Evolutionary conservation across 2,329 filamentous ascomycete species (phyloP).

Genomic region (Pseudocercospora crystallina): DNA sequence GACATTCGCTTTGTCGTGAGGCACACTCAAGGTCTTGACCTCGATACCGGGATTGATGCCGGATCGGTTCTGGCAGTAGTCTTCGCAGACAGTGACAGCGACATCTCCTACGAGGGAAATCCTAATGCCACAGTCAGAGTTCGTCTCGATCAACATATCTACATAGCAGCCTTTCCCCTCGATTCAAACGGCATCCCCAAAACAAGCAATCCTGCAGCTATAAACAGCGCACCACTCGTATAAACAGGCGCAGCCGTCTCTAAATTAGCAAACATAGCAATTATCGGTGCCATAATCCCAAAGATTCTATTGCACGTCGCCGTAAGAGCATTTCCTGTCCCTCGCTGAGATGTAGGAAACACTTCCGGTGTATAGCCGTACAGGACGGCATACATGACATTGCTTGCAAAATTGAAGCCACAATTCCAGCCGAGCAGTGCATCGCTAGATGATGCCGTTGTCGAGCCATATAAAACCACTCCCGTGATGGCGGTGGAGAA

Average conservation of each 20-base stretch:
- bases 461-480: constrained; percentile 28
- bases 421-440: constrained; percentile 20
- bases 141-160: background rate
- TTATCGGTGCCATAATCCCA: constrained; percentile 28
- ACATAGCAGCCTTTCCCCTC: constrained; percentile 17
- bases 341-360: constrained; percentile 69
- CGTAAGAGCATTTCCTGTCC: constrained; percentile 54
- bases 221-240: constrained; percentile 29
- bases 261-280: constrained; percentile 30
- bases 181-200: constrained; percentile 30
- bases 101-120: too few relatives aligned
- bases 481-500: constrained; percentile 26
- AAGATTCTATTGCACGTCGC: constrained; percentile 29
- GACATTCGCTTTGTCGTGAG: too few relatives aligned
- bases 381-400: constrained; percentile 68
- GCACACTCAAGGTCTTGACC: too few relatives aligned
- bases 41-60: too few relatives aligned
- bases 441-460: constrained; percentile 29
- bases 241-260: constrained; percentile 30
- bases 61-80: too few relatives aligned
- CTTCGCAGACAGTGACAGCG: too few relatives aligned
- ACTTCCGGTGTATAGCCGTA: constrained; percentile 78
- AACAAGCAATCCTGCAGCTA: constrained; percentile 20
- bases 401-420: constrained; percentile 37
- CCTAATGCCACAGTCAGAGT: too few relatives aligned